Conservation (phyloP, 768 basidiomycete genomes). For the Rubroboletus satanas region DNA sequence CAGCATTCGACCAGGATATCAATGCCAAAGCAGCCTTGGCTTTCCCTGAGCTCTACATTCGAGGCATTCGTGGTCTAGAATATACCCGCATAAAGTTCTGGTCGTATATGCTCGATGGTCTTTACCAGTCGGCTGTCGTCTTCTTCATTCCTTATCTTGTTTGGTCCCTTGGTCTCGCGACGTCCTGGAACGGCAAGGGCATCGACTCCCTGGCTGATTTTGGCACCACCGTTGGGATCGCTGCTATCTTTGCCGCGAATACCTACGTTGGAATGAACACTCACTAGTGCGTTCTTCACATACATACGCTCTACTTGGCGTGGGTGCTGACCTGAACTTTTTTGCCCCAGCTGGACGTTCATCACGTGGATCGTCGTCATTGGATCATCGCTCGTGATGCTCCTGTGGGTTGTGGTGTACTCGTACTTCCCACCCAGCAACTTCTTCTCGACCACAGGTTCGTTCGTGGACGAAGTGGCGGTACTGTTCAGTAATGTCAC, state of each 20-base stretch:
- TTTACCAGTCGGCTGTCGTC: conserved; percentile 87
- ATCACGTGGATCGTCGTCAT: conserved; percentile 81
- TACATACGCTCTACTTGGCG: conserved; percentile 1
- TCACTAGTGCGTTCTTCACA: conserved; percentile 64
- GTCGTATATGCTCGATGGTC: conserved; percentile 90
- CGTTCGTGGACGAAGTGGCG: conserved; percentile 69
- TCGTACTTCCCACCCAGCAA: conserved; percentile 70
- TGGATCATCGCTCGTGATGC: conserved; percentile 77
- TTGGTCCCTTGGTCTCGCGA: conserved; percentile 60
- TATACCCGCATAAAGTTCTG: conserved; percentile 92
- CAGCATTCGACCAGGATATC: conserved; percentile 92
- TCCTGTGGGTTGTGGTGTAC: conserved; percentile 86
- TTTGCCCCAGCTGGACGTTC: conserved; percentile 65
- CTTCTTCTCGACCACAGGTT: conserved; percentile 68
- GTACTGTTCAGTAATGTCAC: conserved; percentile 73
- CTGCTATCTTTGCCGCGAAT: conserved; percentile 87
- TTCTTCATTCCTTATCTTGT: conserved; percentile 82
- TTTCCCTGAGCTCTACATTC: conserved; percentile 93
- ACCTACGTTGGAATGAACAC: conserved; percentile 87
- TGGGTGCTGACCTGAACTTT: conserved; percentile 2
- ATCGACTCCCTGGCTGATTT: conserved; percentile 83
- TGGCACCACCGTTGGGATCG: conserved; percentile 86
- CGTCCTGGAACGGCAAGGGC: conserved; percentile 74
- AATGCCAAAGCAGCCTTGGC: conserved; percentile 86
- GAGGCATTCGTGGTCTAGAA: conserved; percentile 90